Conservation (phyloP, 805 yeast species). For the Starmerella geochares region DNA sequence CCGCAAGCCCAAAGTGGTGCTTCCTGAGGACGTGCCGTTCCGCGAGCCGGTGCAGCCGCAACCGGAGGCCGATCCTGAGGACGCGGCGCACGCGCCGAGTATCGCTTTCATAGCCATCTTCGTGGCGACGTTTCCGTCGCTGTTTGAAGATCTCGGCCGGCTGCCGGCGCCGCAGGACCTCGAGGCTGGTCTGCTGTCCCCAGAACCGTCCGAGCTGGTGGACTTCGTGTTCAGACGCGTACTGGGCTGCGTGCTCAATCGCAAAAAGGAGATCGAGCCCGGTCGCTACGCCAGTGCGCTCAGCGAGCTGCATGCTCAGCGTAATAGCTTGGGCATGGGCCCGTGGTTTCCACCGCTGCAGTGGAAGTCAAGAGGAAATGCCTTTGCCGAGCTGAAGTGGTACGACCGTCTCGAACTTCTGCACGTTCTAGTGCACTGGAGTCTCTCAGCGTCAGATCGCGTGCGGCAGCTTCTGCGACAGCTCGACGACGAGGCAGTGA, state of each 20-base stretch:
- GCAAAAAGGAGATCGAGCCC: conserved; percentile 35
- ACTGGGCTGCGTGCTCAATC: conserved; percentile 32
- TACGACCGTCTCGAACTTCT: conserved; percentile 31
- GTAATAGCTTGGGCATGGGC: conserved; percentile 27
- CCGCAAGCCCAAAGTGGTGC: conserved; percentile 18
- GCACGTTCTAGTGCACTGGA: conserved; percentile 31
- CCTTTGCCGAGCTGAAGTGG: conserved; percentile 30
- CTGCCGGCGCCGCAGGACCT: conserved; percentile 35
- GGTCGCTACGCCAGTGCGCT: conserved; percentile 33
- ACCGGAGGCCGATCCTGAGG: conserved; percentile 24
- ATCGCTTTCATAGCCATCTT: conserved; percentile 28
- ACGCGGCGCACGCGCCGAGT: conserved; percentile 24
- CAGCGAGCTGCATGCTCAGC: conserved; percentile 31
- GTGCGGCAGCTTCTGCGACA: conserved; percentile 23
- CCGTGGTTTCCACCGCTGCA: conserved; percentile 27
- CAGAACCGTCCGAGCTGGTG: conserved; percentile 21
- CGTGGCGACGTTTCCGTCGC: conserved; percentile 21
- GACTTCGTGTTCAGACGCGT: conserved; percentile 31
- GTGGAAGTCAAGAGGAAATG: conserved; percentile 25
- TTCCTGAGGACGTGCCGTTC: conserved; percentile 31
- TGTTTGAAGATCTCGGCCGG: conserved; percentile 29
- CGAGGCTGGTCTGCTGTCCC: conserved; percentile 31
- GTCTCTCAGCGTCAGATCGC: conserved; percentile 28
- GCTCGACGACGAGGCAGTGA: conserved; percentile 18
- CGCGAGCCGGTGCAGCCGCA: conserved; percentile 22